Percentiles rank a stretch among this genome's conserved stretches.
phyloP scores from a whole-genome alignment of 768 basidiomycete genomes.

The Naematelia encephala region DNA sequence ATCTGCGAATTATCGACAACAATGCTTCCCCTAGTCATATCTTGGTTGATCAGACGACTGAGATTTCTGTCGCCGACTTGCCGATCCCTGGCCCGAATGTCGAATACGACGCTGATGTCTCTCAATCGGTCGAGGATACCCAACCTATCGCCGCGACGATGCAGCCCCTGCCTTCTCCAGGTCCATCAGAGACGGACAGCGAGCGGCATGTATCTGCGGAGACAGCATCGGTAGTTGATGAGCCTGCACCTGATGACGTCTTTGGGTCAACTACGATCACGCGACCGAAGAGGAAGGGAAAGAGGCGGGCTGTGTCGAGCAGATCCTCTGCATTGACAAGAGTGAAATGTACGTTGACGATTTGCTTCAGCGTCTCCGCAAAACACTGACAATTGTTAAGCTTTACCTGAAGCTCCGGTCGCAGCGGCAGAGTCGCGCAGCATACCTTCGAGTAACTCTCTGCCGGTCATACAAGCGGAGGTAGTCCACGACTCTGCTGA shows the following conservation, averaged over 20 bases:
- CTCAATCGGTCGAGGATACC: conserved; percentile 15
- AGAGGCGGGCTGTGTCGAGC: neutral
- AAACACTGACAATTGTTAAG: no score
- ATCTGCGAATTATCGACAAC: neutral
- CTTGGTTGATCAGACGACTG: neutral
- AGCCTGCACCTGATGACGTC: neutral
- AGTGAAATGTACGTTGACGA: neutral
- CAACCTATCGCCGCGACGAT: neutral
- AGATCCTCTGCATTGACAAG: neutral
- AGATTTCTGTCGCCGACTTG: neutral
- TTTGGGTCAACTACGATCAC: neutral
- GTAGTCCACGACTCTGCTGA: neutral
- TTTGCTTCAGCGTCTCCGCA: neutral
- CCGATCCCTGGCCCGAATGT: conserved; percentile 2
- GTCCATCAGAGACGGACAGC: conserved; percentile 3
- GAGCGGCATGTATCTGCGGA: neutral
- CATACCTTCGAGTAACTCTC: neutral
- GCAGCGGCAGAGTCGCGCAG: neutral
- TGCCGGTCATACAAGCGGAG: neutral
- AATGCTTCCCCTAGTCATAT: neutral
- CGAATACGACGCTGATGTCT: conserved; percentile 41
- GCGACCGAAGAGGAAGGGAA: neutral
- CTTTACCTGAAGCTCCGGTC: no score
- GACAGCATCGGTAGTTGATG: neutral
- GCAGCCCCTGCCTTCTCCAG: conserved; percentile 8